These are phyloP conservation scores for Thermothelomyces thermophilus DNA, from an alignment of 2,329 filamentous ascomycete species.

Conservation along the genomic window DNA sequence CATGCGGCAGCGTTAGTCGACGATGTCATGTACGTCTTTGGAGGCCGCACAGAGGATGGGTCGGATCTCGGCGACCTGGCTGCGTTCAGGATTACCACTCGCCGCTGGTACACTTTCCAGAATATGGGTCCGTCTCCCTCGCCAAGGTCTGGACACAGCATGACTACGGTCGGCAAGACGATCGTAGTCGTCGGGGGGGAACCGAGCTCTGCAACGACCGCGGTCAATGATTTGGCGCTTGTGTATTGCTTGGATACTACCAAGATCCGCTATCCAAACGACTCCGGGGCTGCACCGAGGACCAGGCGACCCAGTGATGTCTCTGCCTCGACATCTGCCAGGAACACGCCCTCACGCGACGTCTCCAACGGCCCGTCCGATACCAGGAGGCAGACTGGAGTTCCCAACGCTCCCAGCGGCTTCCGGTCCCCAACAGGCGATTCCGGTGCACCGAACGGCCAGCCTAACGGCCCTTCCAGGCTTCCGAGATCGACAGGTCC, in stretches of 20 bases:
- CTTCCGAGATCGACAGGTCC: conserved; percentile 35
- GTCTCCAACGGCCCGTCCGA: conserved; percentile 47
- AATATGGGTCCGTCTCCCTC: conserved; percentile 98
- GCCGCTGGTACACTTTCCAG: conserved; percentile 98
- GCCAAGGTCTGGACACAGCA: conserved; percentile 89
- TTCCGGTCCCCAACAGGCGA: conserved; percentile 38
- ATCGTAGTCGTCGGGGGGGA: conserved; percentile 91
- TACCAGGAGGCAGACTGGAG: conserved; percentile 41
- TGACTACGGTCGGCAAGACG: conserved; percentile 91
- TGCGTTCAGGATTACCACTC: conserved; percentile 66
- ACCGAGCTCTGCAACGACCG: conserved; percentile 76
- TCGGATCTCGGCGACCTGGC: conserved; percentile 88
- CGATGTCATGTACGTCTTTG: conserved; percentile 99
- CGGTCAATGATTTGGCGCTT: conserved; percentile 77
- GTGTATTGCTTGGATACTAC: conserved; percentile 89
- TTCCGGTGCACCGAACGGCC: conserved; percentile 13
- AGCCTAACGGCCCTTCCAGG: conserved; percentile 32
- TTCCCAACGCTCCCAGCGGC: conserved; percentile 35
- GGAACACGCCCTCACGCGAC: conserved; percentile 42
- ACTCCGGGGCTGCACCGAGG: conserved; percentile 34
- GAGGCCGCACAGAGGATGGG: conserved; percentile 89
- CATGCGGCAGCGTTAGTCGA: conserved; percentile 90
- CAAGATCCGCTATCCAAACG: conserved; percentile 94
- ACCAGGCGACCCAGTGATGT: conserved; percentile 31
- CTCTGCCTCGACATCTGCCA: conserved; percentile 26